Conservation (phyloP, 73 alveolate species). For the Effrenium voratum region DNA sequence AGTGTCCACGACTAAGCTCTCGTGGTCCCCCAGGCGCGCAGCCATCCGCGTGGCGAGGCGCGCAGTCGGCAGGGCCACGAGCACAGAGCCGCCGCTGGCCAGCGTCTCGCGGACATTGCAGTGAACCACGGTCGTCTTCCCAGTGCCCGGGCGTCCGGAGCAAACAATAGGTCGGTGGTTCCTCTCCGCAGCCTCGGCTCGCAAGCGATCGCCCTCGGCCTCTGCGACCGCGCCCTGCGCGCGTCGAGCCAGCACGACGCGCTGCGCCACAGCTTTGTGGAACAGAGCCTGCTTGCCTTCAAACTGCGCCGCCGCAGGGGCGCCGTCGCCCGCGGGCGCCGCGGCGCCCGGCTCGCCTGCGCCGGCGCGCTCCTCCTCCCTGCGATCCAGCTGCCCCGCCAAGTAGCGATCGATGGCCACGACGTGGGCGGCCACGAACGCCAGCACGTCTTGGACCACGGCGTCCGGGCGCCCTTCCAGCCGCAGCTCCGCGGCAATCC, state of each 20-base stretch:
- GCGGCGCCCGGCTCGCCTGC: no score
- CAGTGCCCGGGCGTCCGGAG: no score
- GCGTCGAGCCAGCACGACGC: no score
- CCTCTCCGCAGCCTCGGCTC: no score
- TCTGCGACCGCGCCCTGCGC: no score
- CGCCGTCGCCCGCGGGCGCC: not conserved
- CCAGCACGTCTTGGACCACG: not conserved
- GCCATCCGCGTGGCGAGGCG: not conserved
- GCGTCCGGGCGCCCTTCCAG: not conserved
- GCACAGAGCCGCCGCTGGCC: not conserved
- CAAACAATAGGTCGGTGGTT: no score
- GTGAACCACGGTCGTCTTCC: constrained; percentile 11
- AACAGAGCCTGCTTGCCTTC: no score
- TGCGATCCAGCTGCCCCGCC: not conserved
- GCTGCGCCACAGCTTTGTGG: no score
- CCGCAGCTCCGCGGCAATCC: not conserved
- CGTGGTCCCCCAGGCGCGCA: not conserved
- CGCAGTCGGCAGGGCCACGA: not conserved
- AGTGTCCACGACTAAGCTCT: not conserved
- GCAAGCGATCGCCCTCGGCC: no score
- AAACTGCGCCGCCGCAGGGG: not conserved
- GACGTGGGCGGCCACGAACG: not conserved
- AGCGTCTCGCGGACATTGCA: not conserved
- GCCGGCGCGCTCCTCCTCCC: no score
- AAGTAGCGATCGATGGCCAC: not conserved